phyloP scores from a whole-genome alignment of 1,284 basidiomycete genomes.

The Sporisorium exsertum region DNA sequence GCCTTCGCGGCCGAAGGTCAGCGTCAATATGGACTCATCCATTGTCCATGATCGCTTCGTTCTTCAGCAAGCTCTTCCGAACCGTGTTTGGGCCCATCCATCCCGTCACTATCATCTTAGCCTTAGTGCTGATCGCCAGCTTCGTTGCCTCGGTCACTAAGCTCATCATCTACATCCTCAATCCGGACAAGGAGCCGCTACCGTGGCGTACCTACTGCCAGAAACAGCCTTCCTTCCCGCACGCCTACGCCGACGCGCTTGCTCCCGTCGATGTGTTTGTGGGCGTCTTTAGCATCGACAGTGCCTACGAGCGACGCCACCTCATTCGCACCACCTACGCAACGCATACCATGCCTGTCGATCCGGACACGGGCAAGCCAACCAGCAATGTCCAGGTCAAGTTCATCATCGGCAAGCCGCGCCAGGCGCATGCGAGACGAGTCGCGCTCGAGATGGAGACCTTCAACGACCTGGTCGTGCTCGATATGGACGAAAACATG shows the following conservation, averaged over 20 bases:
- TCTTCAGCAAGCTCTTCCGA: constrained; percentile 47
- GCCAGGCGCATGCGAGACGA: constrained; percentile 80
- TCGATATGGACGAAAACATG: constrained; percentile 90
- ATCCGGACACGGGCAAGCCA: constrained; percentile 65
- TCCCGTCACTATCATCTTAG: constrained; percentile 54
- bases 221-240: constrained; percentile 71
- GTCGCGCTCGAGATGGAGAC: constrained; percentile 91
- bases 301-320: constrained; percentile 81
- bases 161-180: constrained; percentile 85
- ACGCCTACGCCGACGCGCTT: constrained; percentile 75
- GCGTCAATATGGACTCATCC: constrained; percentile 37
- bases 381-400: constrained; percentile 82
- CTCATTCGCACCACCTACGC: constrained; percentile 91
- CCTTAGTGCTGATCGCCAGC: constrained; percentile 53
- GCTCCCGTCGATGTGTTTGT: constrained; percentile 89
- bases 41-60: constrained; percentile 29
- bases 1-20: constrained; percentile 25
- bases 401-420: constrained; percentile 89
- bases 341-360: constrained; percentile 73
- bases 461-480: constrained; percentile 88
- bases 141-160: constrained; percentile 59
- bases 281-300: constrained; percentile 90
- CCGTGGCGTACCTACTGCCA: constrained; percentile 95
- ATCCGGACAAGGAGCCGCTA: constrained; percentile 92
- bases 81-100: constrained; percentile 56